Percentiles rank a stretch among this genome's conserved stretches.
Evolutionary conservation across 192 early-diverging fungal genomes (phyloP).

Genomic region (Podila epicladia): DNA sequence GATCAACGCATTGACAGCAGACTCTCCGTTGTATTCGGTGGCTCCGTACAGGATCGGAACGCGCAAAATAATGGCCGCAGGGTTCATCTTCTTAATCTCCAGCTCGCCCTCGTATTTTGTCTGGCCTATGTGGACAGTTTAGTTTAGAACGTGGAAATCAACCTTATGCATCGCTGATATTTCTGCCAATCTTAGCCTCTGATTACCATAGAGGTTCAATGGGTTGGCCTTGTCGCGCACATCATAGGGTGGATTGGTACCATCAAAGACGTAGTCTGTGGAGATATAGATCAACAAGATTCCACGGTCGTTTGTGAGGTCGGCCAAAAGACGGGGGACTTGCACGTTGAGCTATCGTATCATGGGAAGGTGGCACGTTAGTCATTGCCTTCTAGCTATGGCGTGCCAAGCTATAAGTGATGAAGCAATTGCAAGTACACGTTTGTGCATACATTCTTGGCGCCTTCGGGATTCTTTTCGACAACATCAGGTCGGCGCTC

Average conservation of each 20-base stretch:
- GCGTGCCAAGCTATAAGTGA: neutral
- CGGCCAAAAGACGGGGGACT: constrained; percentile 66
- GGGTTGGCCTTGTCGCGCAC: constrained; percentile 76
- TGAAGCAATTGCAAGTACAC: neutral
- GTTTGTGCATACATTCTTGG: constrained; percentile 53
- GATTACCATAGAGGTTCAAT: constrained; percentile 81
- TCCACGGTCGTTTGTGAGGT: constrained; percentile 53
- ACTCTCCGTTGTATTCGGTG: constrained; percentile 73
- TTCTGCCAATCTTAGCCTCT: neutral
- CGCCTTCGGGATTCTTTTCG: constrained; percentile 67
- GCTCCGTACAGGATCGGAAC: constrained; percentile 84
- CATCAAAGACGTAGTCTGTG: constrained; percentile 96
- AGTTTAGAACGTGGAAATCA: too few species aligned
- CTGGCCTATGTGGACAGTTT: constrained; percentile 49
- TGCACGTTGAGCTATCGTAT: constrained; percentile 72
- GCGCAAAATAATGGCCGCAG: constrained; percentile 73
- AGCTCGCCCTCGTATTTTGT: constrained; percentile 82
- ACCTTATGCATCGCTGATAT: neutral
- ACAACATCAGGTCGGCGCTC: constrained; percentile 88
- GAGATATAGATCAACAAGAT: constrained; percentile 84
- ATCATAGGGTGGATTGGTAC: constrained; percentile 81
- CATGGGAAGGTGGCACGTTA: neutral
- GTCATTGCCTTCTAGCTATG: neutral
- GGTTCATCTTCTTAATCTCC: constrained; percentile 63
- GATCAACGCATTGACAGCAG: constrained; percentile 79